These are phyloP conservation scores for Colletotrichum tanaceti DNA, from an alignment of 2,329 filamentous ascomycete species.

Conservation along the genomic window DNA sequence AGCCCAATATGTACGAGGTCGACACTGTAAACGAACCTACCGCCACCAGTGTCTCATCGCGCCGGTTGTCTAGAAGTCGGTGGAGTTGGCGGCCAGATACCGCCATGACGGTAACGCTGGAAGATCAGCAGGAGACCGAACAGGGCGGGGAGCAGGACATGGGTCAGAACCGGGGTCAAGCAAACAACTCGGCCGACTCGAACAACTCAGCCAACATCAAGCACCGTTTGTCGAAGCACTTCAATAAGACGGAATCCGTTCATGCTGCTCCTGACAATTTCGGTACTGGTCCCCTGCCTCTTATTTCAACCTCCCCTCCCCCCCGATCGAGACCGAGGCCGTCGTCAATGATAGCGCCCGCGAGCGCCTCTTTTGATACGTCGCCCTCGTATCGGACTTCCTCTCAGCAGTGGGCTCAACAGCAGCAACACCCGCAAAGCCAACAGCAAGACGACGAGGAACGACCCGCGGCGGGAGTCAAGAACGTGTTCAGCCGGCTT, in stretches of 20 bases:
- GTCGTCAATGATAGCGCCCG: conserved; percentile 28
- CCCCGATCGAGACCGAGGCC: conserved; percentile 20
- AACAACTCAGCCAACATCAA: not conserved
- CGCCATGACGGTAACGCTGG: conserved; percentile 16
- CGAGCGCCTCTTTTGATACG: conserved; percentile 24
- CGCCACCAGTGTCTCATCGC: conserved; percentile 28
- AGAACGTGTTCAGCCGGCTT: conserved; percentile 28
- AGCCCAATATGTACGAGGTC: conserved; percentile 7
- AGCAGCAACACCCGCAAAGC: conserved; percentile 6
- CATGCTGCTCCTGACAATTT: not conserved
- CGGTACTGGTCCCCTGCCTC: not conserved
- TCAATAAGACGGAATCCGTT: conserved; percentile 9
- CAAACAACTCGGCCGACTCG: not conserved
- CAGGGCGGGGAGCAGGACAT: conserved; percentile 3
- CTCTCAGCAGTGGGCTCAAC: not conserved
- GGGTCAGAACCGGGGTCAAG: conserved; percentile 10
- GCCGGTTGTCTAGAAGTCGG: conserved; percentile 29
- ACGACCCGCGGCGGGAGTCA: conserved; percentile 19
- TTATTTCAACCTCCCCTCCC: not conserved
- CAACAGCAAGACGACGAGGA: not conserved
- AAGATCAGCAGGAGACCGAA: conserved; percentile 25
- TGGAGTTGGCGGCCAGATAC: conserved; percentile 38
- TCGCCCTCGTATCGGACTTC: conserved; percentile 16
- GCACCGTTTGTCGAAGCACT: conserved; percentile 17
- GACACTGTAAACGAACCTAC: conserved; percentile 10